Percentiles rank a stretch among this genome's conserved stretches.
phyloP scores from a whole-genome alignment of 2,329 filamentous ascomycete genomes.

The Aspergillus ochraceoroseus region DNA sequence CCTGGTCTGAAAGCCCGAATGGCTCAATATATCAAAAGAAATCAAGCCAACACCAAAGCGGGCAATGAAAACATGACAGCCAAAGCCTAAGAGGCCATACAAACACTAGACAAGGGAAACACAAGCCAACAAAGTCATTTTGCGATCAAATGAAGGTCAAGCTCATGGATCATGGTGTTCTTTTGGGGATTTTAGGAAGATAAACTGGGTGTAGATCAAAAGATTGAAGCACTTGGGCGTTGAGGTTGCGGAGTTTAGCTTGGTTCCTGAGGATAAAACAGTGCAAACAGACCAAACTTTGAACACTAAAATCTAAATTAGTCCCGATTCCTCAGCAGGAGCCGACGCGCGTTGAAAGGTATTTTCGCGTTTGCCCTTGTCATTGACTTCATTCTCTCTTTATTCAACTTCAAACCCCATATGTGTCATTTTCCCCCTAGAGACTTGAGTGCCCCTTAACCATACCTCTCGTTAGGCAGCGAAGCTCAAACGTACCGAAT shows the following conservation, averaged over 20 bases:
- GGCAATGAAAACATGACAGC: conserved; percentile 3
- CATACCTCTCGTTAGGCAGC: background rate
- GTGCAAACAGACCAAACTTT: conserved; percentile 23
- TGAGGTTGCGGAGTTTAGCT: too few species aligned
- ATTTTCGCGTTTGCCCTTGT: conserved; percentile 10
- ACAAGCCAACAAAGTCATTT: background rate
- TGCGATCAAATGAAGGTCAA: too few species aligned
- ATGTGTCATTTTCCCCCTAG: too few species aligned
- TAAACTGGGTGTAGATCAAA: too few species aligned
- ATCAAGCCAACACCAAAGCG: background rate
- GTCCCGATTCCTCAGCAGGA: background rate
- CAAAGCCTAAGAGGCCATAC: background rate
- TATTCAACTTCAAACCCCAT: too few species aligned
- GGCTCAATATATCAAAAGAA: background rate
- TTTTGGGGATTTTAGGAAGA: too few species aligned
- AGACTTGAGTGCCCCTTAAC: too few species aligned
- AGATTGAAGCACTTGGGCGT: too few species aligned
- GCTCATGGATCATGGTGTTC: too few species aligned
- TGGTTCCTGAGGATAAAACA: too few species aligned
- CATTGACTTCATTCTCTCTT: too few species aligned
- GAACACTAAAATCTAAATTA: background rate
- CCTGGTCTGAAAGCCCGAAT: background rate
- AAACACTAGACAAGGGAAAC: background rate
- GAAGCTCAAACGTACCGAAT: background rate
- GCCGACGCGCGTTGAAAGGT: conserved; percentile 4